These are phyloP conservation scores for Biancaea sappan DNA, from an alignment of 306 rosid genomes.

Conservation along the genomic window DNA sequence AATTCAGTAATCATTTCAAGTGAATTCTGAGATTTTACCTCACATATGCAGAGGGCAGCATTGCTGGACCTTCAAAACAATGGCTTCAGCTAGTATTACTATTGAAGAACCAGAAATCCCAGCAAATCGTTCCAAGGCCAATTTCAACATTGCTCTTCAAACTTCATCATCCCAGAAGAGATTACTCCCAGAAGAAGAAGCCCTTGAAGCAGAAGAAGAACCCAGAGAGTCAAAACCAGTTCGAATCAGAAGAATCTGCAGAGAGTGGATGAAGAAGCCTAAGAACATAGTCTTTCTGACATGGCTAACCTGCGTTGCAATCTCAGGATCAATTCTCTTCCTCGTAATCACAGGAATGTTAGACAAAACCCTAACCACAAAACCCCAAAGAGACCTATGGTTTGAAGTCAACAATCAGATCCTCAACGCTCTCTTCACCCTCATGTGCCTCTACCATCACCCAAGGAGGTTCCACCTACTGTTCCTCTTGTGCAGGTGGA, in stretches of 20 bases:
- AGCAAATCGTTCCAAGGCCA: slow-evolving; percentile 19
- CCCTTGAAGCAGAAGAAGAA: slow-evolving; percentile 7
- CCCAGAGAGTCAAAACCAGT: slow-evolving; percentile 3
- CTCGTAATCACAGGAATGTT: slow-evolving; percentile 71
- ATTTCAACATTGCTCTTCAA: slow-evolving; percentile 30
- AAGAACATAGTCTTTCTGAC: slow-evolving; percentile 55
- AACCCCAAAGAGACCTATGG: slow-evolving; percentile 54
- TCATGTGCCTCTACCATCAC: slow-evolving; percentile 66
- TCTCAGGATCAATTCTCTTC: slow-evolving; percentile 62
- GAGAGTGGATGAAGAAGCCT: slow-evolving; percentile 55
- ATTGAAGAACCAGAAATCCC: slow-evolving; percentile 21
- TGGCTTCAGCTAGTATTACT: slow-evolving; percentile 34
- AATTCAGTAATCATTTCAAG: too few species aligned
- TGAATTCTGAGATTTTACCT: background rate
- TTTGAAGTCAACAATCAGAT: slow-evolving; percentile 67
- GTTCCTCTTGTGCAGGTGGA: slow-evolving; percentile 60
- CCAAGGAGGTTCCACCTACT: slow-evolving; percentile 56
- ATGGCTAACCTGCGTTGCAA: slow-evolving; percentile 51
- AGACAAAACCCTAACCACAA: slow-evolving; percentile 40
- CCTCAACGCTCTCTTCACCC: slow-evolving; percentile 70
- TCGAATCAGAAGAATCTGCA: slow-evolving; percentile 39
- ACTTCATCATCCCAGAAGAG: slow-evolving; percentile 41
- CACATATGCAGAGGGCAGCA: background rate
- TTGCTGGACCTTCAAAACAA: slow-evolving; percentile 23
- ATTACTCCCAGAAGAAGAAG: slow-evolving; percentile 26